Percentiles rank a stretch among this genome's conserved stretches.
Conservation (phyloP, 441 rosid species). For the Brassica hybrid region DNA sequence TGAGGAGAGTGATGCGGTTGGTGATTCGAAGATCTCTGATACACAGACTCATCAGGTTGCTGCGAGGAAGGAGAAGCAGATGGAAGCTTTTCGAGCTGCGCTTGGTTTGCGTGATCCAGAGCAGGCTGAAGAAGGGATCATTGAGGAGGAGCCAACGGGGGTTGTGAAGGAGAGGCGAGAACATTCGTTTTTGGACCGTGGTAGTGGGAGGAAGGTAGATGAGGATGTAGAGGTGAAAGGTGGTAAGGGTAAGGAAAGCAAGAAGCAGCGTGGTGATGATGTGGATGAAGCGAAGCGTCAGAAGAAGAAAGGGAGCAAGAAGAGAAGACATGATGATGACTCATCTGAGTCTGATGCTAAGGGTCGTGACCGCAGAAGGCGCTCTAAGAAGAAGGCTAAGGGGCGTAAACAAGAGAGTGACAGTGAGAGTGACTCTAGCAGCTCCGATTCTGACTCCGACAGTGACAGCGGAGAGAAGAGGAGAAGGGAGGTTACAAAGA, state of each 20-base stretch:
- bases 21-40: constrained; percentile 65
- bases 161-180: constrained; percentile 57
- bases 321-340: constrained; percentile 49
- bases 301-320: constrained; percentile 47
- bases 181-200: constrained; percentile 81
- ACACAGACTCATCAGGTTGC: constrained; percentile 95
- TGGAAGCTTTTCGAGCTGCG: constrained; percentile 86
- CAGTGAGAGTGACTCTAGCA: constrained; percentile 49
- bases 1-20: constrained; percentile 44
- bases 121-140: constrained; percentile 48
- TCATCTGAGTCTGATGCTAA: constrained; percentile 56
- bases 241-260: constrained; percentile 45
- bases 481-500: constrained; percentile 49
- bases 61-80: constrained; percentile 92
- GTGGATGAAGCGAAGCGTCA: constrained; percentile 39
- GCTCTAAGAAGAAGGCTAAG: constrained; percentile 49
- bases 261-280: constrained; percentile 47
- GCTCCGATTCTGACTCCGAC: constrained; percentile 35
- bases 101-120: constrained; percentile 62
- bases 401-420: constrained; percentile 47
- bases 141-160: constrained; percentile 43
- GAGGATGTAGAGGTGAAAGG: constrained; percentile 52
- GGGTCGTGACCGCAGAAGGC: constrained; percentile 45
- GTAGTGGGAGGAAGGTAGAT: constrained; percentile 53
- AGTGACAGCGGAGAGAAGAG: constrained; percentile 41